These are phyloP conservation scores for Wallemia hederae DNA, from an alignment of 1,284 basidiomycete genomes.

Conservation along the genomic window DNA sequence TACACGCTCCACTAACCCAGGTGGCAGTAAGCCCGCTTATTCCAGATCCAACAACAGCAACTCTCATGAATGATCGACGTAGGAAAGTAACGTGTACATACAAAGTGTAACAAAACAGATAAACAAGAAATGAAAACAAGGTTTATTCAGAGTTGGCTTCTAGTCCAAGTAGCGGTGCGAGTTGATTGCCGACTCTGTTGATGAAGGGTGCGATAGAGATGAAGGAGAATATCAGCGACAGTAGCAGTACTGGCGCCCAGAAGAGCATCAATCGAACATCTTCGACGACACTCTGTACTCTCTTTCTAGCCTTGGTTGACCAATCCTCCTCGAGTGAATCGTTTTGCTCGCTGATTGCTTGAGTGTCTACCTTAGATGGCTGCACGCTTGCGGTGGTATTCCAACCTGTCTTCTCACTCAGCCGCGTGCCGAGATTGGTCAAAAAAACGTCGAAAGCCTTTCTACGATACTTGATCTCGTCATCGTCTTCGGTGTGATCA, in stretches of 20 bases:
- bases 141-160: not conserved
- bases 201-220: not conserved
- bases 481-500: too few relatives aligned
- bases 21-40: constrained; percentile 45
- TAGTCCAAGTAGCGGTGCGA: not conserved
- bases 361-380: too few relatives aligned
- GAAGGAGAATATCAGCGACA: not conserved
- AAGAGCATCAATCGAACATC: not conserved
- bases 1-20: constrained; percentile 26
- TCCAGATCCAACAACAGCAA: constrained; percentile 51
- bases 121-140: not conserved
- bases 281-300: not conserved
- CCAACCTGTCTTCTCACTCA: too few relatives aligned
- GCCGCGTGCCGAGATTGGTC: too few relatives aligned
- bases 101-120: not conserved
- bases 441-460: too few relatives aligned
- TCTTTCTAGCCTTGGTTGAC: not conserved
- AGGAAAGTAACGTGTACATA: too few relatives aligned
- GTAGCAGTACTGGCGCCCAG: not conserved
- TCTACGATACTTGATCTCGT: too few relatives aligned
- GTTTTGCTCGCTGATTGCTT: not conserved
- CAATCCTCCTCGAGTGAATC: not conserved
- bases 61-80: constrained; percentile 13
- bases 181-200: not conserved
- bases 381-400: too few relatives aligned